phyloP scores from a whole-genome alignment of 352 stramenopile species.

The Globisporangium middletonii region DNA sequence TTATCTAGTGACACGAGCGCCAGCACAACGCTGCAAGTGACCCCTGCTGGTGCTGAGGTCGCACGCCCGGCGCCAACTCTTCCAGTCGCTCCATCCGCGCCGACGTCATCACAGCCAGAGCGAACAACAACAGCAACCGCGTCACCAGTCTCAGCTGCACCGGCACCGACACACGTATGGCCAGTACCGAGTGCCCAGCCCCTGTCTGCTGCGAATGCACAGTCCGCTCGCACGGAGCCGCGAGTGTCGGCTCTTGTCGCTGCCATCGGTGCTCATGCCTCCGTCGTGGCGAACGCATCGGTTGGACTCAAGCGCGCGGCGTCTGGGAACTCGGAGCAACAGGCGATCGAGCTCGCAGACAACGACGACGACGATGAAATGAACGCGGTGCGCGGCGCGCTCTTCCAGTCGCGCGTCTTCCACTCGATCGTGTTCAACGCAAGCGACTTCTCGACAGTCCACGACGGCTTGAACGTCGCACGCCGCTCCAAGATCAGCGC shows the following conservation, averaged over 20 bases:
- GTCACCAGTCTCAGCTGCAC: too few relatives aligned
- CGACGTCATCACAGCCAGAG: too few relatives aligned
- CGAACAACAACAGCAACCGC: too few relatives aligned
- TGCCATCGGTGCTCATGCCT: not conserved
- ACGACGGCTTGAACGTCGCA: conserved; percentile 33
- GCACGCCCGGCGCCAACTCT: too few relatives aligned
- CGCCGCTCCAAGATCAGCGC: conserved; percentile 14
- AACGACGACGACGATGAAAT: conserved; percentile 8
- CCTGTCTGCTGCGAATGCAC: too few relatives aligned
- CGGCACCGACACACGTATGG: too few relatives aligned
- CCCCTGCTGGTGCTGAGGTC: too few relatives aligned
- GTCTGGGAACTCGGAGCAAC: conserved; percentile 1
- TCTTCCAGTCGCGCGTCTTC: conserved; percentile 38
- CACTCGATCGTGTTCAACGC: conserved; percentile 28
- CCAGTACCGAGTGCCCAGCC: too few relatives aligned
- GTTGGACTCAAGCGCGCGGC: conserved; percentile 2
- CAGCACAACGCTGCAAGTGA: too few relatives aligned
- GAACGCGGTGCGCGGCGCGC: not conserved
- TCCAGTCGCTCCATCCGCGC: too few relatives aligned
- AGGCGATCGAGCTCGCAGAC: conserved; percentile 13
- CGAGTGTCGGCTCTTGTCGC: not conserved
- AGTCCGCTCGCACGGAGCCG: not conserved
- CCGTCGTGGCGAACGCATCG: not conserved
- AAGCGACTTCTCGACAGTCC: conserved; percentile 35
- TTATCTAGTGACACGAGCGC: too few relatives aligned